Evolutionary conservation across 2,329 filamentous ascomycete genomes (phyloP), one percentile per base, ranked within the genome.

Genomic region (Beauveria caledonica): DNA sequence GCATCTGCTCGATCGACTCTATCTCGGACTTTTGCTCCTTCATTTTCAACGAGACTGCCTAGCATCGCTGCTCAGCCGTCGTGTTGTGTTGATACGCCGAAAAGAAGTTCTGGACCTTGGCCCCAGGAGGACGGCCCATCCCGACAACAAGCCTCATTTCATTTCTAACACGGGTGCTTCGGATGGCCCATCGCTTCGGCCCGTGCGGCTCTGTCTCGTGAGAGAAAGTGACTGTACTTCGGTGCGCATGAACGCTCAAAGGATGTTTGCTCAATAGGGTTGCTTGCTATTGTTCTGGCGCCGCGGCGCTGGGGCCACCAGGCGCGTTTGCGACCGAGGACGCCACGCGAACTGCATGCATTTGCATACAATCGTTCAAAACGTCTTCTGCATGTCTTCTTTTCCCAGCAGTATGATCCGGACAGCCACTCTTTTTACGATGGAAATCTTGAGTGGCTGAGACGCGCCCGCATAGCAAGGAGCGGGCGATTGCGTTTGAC

Each of bases 231-330:
- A 44, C n/a, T 45, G 46, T n/a, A 45, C 36, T 36, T 9, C 10
- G 46, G 29, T 5, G 6, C 39, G n/a, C 11, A 19, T 5, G 23
- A 21, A 7, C 13, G 49, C n/a, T 21, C 19, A 42, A 42, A 19
- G 13, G 25, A 17, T 60, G 58, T 60, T 60, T 60, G 58, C 36
- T 60, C 25, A 53, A 54, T 54, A 21, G 21, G 27, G 7, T 49
- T 40, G 56, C 55, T 59, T 62, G 50, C 42, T 60, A 62, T 62
- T 62, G 50, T 62, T 51, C 33, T 13, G 13, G 33, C 33, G 11
- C 11, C 33, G 33, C 5, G 33, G 33, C 40, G 54, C 54, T 19
- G 7, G 46, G 46, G 29, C 56, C 42, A 49, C 44, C 11, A 19
- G 25, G 44, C 42, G 33, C 33, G 33, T 36, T 36, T 36, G 33